Evolutionary conservation across 2,329 filamentous ascomycete species (phyloP).

Genomic region (Xenoacremonium recifei): DNA sequence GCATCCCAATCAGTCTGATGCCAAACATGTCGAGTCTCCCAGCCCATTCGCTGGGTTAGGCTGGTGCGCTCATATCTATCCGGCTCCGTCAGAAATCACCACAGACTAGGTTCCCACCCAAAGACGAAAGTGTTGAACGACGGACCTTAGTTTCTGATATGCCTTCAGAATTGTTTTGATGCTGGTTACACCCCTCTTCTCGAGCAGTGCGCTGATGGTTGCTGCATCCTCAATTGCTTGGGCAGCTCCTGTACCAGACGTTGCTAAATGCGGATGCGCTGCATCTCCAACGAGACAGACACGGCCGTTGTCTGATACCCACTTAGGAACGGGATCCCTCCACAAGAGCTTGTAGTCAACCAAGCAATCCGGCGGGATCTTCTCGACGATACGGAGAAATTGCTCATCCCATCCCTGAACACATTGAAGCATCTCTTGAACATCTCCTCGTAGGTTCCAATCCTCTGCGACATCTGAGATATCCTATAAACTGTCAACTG

Average conservation of each 20-base stretch:
- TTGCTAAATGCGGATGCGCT: conserved; percentile 1
- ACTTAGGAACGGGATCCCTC: conserved; percentile 5
- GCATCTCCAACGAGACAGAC: conserved; percentile 1
- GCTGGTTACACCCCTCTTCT: neutral
- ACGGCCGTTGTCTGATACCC: conserved; percentile 1
- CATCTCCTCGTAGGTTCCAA: conserved; percentile 2
- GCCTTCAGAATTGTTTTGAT: neutral
- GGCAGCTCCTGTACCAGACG: conserved; percentile 3
- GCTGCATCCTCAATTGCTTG: conserved; percentile 6
- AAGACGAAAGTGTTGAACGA: neutral
- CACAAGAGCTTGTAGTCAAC: conserved; percentile 5
- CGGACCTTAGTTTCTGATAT: conserved; percentile 3
- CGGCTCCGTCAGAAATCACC: neutral
- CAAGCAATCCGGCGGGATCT: conserved; percentile 2
- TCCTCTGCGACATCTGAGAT: conserved; percentile 3
- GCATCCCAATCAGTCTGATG: conserved; percentile 3
- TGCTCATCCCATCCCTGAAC: conserved; percentile 2
- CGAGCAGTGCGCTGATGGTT: neutral
- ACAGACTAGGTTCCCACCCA: neutral
- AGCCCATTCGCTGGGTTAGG: conserved; percentile 4
- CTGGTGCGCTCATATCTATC: conserved; percentile 1
- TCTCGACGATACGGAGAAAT: neutral
- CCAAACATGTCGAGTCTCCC: conserved; percentile 3
- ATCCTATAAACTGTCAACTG: neutral
- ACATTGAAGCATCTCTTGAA: conserved; percentile 1